Evolutionary conservation across 176 grass and related monocot species (phyloP), one percentile per base, ranked within the genome.

Genomic region (Carex littledalei): DNA sequence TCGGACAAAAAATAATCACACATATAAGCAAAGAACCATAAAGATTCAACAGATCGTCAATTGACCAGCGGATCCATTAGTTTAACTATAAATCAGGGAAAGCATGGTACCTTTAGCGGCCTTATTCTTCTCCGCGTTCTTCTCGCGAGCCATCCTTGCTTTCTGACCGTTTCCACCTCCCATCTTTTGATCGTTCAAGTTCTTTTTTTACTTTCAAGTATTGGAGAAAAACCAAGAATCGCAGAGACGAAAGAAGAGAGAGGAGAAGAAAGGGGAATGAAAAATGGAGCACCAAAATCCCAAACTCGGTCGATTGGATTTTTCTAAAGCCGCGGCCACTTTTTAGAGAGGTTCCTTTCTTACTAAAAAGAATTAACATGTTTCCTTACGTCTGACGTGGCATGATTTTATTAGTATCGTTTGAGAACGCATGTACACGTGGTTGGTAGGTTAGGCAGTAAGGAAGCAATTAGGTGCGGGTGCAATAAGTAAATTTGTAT

Each of bases 101-200:
- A 21, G 12, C 13, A 24, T 0, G 20, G 8, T 72, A 97, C 94
- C 95, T 89, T 92, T 98, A 80, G 83, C 0, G 3, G 8, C 75
- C 71, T 93, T 93, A 68, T 92, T 90, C 91, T 98, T 98, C 91
- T 98, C 95, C 50, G 79, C 0, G 86, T 91, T 91, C 91, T 81
- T 93, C 91, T 98, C 95, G 67, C 95, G 72, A 16, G 95, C 95
- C 91, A 80, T 98, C 95, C 88, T 98, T 67, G 95, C 91, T 79
- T 98, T 98, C 87, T 98, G 95, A 3, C 58, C 95, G 64, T 98
- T 95, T 70, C 95, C 95, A 17, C 95, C 95, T n/a, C 95, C 95
- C 95, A 98, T 98, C 31, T 54, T 64, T 22, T 17, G 72, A 37
- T 47, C 73, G 22, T 6, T 41, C 84, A 13, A 8, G 24, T 3